phyloP scores from a whole-genome alignment of 2,329 filamentous ascomycete species.

The Aureobasidium pullulans region DNA sequence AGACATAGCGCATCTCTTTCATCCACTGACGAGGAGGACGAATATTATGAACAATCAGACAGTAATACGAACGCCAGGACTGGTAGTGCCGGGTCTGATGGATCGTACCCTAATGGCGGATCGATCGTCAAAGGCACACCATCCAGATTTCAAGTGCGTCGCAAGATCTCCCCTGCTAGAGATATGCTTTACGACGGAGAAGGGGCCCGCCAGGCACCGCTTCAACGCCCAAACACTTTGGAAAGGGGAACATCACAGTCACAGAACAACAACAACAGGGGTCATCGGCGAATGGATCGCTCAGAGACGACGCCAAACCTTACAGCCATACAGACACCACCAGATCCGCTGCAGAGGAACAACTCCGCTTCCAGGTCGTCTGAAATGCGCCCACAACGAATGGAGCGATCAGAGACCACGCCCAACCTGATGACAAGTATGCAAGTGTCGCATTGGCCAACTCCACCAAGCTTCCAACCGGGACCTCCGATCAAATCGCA shows the following conservation, averaged over 20 bases:
- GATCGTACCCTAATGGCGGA: constrained; percentile 27
- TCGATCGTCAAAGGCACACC: constrained; percentile 29
- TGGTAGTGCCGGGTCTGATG: constrained; percentile 19
- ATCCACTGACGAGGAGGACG: constrained; percentile 16
- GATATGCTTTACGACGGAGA: constrained; percentile 20
- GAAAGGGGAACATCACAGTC: not conserved
- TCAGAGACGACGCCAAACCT: constrained; percentile 10
- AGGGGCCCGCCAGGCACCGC: constrained; percentile 3
- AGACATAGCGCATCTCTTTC: constrained; percentile 10
- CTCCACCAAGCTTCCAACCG: not conserved
- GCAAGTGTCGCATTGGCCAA: not conserved
- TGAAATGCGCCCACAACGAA: not conserved
- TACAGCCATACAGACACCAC: not conserved
- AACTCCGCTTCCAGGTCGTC: not conserved
- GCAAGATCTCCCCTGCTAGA: constrained; percentile 17
- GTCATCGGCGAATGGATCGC: not conserved
- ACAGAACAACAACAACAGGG: not conserved
- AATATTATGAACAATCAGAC: constrained; percentile 13
- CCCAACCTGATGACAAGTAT: not conserved
- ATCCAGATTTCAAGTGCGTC: constrained; percentile 26
- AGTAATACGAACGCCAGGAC: constrained; percentile 14
- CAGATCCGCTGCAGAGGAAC: not conserved
- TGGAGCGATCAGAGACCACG: constrained; percentile 4
- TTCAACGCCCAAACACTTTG: not conserved
- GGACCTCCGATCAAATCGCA: not conserved